phyloP scores from a whole-genome alignment of 2,329 filamentous ascomycete species.

The Nigrospora sphaerica region DNA sequence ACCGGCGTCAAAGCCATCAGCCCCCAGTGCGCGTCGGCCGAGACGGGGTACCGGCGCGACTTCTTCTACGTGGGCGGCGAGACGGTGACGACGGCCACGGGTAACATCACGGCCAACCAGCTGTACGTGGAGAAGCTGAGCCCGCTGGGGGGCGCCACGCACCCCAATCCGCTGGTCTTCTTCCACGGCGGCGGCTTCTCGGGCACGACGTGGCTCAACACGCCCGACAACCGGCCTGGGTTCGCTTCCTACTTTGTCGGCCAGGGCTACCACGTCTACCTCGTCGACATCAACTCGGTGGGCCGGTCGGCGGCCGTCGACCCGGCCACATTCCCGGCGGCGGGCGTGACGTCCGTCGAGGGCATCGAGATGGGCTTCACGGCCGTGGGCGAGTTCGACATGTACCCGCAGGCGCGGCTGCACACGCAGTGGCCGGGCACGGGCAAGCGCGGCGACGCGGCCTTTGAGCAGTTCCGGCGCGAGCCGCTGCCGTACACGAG shows the following conservation, averaged over 20 bases:
- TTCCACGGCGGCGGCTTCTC: background rate
- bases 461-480: slow-evolving; percentile 4
- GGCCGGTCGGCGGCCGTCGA: slow-evolving; percentile 12
- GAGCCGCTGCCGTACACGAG: slow-evolving; percentile 15
- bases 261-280: slow-evolving; percentile 37
- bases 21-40: slow-evolving; percentile 9
- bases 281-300: slow-evolving; percentile 20
- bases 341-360: slow-evolving; percentile 10
- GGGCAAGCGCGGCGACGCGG: slow-evolving; percentile 1
- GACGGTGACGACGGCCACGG: background rate
- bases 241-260: slow-evolving; percentile 39
- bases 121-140: slow-evolving; percentile 6
- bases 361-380: slow-evolving; percentile 18
- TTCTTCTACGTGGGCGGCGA: slow-evolving; percentile 4
- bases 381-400: slow-evolving; percentile 6
- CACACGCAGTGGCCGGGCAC: slow-evolving; percentile 1
- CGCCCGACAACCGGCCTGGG: slow-evolving; percentile 35
- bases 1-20: slow-evolving; percentile 7
- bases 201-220: slow-evolving; percentile 31
- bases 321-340: slow-evolving; percentile 9
- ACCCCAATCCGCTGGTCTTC: slow-evolving; percentile 3
- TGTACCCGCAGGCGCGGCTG: background rate
- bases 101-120: background rate
- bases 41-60: slow-evolving; percentile 4
- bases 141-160: background rate